Evolutionary conservation across 768 basidiomycete species (phyloP).

Genomic region (Chalciporus piperatus): DNA sequence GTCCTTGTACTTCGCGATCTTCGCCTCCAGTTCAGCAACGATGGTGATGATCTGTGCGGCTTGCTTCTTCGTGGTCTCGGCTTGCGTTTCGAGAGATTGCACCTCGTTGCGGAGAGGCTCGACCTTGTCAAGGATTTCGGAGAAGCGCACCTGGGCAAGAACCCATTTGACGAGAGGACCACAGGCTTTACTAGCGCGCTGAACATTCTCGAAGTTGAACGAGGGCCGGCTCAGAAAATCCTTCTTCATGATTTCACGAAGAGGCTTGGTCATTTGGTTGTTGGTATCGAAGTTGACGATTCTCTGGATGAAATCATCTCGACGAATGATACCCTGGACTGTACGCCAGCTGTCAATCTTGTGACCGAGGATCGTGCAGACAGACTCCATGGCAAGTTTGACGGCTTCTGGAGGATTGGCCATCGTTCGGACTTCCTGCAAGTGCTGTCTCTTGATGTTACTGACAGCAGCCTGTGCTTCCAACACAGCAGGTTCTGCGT

Average conservation of each 20-base stretch:
- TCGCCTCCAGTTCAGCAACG: conserved; percentile 88
- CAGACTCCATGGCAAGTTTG: conserved; percentile 97
- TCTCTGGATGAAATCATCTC: conserved; percentile 93
- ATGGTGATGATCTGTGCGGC: conserved; percentile 87
- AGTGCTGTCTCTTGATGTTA: conserved; percentile 91
- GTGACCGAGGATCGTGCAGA: conserved; percentile 93
- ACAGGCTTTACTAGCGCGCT: conserved; percentile 94
- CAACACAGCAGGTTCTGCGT: conserved; percentile 94
- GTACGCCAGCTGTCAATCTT: conserved; percentile 97
- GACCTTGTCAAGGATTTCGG: conserved; percentile 95
- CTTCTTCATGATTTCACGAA: conserved; percentile 88
- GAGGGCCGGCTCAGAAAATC: conserved; percentile 89
- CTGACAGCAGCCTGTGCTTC: conserved; percentile 97
- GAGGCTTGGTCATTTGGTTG: conserved; percentile 81
- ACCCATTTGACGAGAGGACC: conserved; percentile 99
- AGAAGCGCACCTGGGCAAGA: conserved; percentile 94
- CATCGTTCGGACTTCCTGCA: conserved; percentile 97
- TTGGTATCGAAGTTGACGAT: conserved; percentile 96
- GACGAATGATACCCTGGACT: conserved; percentile 91
- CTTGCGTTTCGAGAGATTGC: conserved; percentile 86
- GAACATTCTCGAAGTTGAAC: conserved; percentile 93
- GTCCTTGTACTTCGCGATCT: conserved; percentile 92
- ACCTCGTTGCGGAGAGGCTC: conserved; percentile 97
- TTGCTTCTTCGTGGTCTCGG: conserved; percentile 93
- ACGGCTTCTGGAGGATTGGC: conserved; percentile 98